Conservation (phyloP, 1,284 basidiomycete species). For the Vanrija humicola region DNA sequence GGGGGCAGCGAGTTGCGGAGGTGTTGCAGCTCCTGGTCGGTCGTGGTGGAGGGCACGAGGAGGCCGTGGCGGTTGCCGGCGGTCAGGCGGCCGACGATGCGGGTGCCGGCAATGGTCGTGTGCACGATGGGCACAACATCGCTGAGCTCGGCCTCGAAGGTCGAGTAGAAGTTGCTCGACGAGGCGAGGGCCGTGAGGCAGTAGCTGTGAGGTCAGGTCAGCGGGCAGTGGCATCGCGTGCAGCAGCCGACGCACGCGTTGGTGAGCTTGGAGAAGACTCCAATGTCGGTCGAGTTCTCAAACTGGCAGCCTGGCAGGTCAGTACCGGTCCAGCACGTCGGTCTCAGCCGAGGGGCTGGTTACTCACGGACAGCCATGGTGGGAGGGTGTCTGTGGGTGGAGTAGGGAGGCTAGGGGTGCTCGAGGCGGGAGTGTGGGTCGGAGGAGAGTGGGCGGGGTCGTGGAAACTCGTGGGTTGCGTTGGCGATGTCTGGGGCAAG, state of each 20-base stretch:
- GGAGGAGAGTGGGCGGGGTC: background rate
- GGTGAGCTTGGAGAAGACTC: constrained; percentile 90
- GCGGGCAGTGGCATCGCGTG: too few species aligned
- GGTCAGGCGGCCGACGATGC: constrained; percentile 88
- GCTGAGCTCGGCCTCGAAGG: constrained; percentile 89
- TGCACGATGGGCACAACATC: constrained; percentile 96
- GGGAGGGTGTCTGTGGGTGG: constrained; percentile 1
- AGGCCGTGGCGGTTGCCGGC: constrained; percentile 95
- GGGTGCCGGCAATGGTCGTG: constrained; percentile 91
- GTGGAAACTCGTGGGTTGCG: background rate
- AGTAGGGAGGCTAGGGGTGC: background rate
- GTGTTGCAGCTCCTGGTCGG: constrained; percentile 97
- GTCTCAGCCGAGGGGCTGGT: background rate
- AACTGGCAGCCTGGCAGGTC: constrained; percentile 71
- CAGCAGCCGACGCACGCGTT: constrained; percentile 56
- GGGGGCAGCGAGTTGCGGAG: constrained; percentile 95
- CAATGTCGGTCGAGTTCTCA: constrained; percentile 95
- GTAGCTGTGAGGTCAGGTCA: constrained; percentile 56
- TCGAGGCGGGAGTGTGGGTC: background rate
- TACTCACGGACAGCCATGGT: constrained; percentile 55
- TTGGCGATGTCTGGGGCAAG: background rate
- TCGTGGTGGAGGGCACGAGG: constrained; percentile 90
- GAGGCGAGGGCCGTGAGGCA: constrained; percentile 89
- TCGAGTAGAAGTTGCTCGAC: constrained; percentile 96
- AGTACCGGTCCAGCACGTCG: background rate